Base-by-base conservation (phyloP, 495 filamentous ascomycete species). In the Daldinia vernicosa region DNA sequence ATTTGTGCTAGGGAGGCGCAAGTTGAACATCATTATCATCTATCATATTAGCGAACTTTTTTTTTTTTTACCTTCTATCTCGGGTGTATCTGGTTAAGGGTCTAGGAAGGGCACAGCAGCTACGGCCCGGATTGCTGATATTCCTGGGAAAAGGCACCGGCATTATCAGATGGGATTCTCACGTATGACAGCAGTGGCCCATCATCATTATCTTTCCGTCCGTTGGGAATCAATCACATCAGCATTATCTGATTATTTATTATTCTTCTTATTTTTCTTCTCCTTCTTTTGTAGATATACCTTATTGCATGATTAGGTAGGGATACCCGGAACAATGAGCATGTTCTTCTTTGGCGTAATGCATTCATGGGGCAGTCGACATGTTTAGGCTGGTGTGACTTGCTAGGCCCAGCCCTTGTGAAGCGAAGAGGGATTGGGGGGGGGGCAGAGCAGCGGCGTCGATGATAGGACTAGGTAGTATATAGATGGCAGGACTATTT, bases 101-200 rank as follows among this genome's bases (percentile, higher is more conserved):
- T 37, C 28, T 62, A 68, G 40, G 50, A 66, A 61, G 51, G 58
- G 40, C 57, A 72, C 70, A 63, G 61, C 66, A 69, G 60, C 55
- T 64, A 22, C 9, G 60, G 50, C 66, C 61, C 40, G 54, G 56
- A 65, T 45, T 45, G 40, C 28, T 61, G 28, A 14, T 22, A 8
- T 47, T 8, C 14, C 52, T 54, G 35, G 70, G 53, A 43, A 65
- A 65, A 61, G 50, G 57, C 26, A 52, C 24, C 66, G 47, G 43
- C 66, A 68, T 66, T 69, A 69, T 73, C 70, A 69, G 66, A 73
- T 69, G 66, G 35, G 58, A 60, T 26, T 63, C 51, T 54, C 43
- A 61, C 33, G 56, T 65, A 66, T 50, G 61, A 69, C 47, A 39
- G 43, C 61, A 58, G 53, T 33, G 60, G 30, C 62, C 47, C 39